Evolutionary conservation across 192 early-diverging fungal genomes (phyloP), one percentile per base, ranked within the genome.

Genomic region (Podila epicladia): DNA sequence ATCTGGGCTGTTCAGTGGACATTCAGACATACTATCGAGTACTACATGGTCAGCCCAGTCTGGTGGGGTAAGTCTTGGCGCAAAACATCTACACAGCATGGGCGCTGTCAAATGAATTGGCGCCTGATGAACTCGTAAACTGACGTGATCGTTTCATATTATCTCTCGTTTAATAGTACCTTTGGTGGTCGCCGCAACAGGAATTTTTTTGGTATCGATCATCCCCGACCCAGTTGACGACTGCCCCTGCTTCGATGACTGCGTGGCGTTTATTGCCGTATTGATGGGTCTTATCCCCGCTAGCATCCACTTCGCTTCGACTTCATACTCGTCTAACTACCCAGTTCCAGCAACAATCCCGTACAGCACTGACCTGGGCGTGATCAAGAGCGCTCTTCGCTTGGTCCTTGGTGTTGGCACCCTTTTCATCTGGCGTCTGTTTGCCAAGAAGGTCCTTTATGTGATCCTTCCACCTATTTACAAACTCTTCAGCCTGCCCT

Each of bases 221-320:
- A 72, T 67, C 66, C 93, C 93, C 20, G 87, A 94, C 70, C 91
- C 91, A 3, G 83, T 91, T n/a, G 91, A 89, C 35, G 77, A 88
- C 50, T 94, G 93, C 71, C 93, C 93, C 2, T 94, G 93, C 73
- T 93, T 91, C 69, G 91, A 94, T 63, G 93, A 94, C 65, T 86
- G 87, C 50, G 88, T 94, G 28, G 87, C 89, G 22, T 93, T 91
- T 69, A 82, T 91, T 65, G 90, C 88, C 26, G 90, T 89, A 0
- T 63, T 91, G 24, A 86, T 89, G 32, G 93, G 93, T 13, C 24
- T 92, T 4, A 67, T 89, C 31, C 82, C 88, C 29, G 91, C 89
- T 45, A 85, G 86, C 55, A 93, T 90, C 85, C 69, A 82, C 67
- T 84, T 74, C 67, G 83, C 82, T 11, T 75, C 75, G 8, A 82